These are phyloP conservation scores for Areca catechu DNA, from an alignment of 176 grass and related monocot species.

Conservation along the genomic window DNA sequence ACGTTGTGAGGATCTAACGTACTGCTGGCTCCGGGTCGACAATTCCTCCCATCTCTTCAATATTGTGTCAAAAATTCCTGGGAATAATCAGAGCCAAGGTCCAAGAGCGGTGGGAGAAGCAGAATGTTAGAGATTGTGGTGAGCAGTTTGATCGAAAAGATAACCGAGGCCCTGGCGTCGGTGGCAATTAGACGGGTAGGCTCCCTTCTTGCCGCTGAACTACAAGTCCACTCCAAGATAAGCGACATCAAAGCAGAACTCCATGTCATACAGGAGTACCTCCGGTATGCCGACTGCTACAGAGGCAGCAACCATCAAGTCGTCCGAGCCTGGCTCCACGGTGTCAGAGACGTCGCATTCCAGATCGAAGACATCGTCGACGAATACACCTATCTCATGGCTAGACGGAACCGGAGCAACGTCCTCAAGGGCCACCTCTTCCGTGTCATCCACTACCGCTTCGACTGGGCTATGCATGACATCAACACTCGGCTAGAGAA, in stretches of 20 bases:
- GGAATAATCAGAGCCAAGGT: too few relatives aligned
- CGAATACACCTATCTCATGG: slow-evolving; percentile 15
- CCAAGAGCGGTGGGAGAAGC: too few relatives aligned
- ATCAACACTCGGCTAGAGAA: background rate
- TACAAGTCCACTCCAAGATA: slow-evolving; percentile 15
- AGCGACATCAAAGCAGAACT: slow-evolving; percentile 21
- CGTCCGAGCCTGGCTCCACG: slow-evolving; percentile 10
- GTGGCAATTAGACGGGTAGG: too few relatives aligned
- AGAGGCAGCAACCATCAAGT: slow-evolving; percentile 1
- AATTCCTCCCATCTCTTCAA: too few relatives aligned
- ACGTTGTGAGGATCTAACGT: too few relatives aligned
- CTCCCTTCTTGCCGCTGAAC: too few relatives aligned
- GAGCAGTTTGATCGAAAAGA: too few relatives aligned
- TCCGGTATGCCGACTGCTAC: slow-evolving; percentile 5
- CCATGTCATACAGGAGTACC: slow-evolving; percentile 22
- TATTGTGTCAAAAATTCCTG: too few relatives aligned
- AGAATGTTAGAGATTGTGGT: too few relatives aligned
- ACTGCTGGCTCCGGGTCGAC: too few relatives aligned
- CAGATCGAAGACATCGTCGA: slow-evolving; percentile 37
- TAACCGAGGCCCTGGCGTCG: too few relatives aligned
- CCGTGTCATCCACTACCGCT: slow-evolving; percentile 4
- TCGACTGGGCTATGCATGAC: background rate
- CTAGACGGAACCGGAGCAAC: slow-evolving; percentile 5
- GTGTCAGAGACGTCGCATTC: slow-evolving; percentile 23
- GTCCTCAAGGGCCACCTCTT: background rate